These are phyloP conservation scores for Colletotrichum gloeosporioides DNA, from an alignment of 2,329 filamentous ascomycete species.

Conservation along the genomic window DNA sequence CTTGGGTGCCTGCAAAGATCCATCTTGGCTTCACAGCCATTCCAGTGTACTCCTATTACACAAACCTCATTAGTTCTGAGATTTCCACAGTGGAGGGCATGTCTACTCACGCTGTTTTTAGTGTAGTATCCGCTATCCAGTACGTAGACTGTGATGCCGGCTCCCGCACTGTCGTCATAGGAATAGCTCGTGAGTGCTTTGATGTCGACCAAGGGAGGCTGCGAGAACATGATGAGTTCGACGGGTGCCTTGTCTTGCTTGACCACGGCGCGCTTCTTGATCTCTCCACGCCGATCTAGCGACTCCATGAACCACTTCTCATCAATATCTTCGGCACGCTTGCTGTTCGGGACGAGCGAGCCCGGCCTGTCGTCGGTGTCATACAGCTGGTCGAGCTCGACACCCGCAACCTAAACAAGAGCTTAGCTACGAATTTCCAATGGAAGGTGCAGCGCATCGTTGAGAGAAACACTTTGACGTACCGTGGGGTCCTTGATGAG, in stretches of 20 bases:
- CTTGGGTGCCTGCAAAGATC: not conserved
- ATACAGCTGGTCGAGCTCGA: not conserved
- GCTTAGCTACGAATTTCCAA: not conserved
- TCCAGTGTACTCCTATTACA: not conserved
- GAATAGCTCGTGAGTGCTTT: not conserved
- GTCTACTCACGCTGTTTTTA: not conserved
- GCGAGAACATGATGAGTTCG: not conserved
- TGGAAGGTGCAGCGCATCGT: not conserved
- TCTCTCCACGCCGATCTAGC: not conserved
- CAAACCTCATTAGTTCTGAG: not conserved
- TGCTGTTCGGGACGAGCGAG: not conserved
- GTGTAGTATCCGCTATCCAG: not conserved
- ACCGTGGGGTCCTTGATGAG: not conserved
- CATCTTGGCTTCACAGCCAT: not conserved
- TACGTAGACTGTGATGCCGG: not conserved
- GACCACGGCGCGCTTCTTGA: not conserved
- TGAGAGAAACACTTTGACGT: not conserved
- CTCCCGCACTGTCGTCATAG: not conserved
- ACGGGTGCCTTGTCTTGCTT: not conserved
- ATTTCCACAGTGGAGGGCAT: rapidly evolving
- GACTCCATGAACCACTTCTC: not conserved
- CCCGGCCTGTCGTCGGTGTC: not conserved
- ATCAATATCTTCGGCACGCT: not conserved
- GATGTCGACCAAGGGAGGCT: not conserved
- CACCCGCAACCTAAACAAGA: not conserved